These are phyloP conservation scores for Crithidia mellificae DNA, from an alignment of 208 protist genomes.

Conservation along the genomic window DNA sequence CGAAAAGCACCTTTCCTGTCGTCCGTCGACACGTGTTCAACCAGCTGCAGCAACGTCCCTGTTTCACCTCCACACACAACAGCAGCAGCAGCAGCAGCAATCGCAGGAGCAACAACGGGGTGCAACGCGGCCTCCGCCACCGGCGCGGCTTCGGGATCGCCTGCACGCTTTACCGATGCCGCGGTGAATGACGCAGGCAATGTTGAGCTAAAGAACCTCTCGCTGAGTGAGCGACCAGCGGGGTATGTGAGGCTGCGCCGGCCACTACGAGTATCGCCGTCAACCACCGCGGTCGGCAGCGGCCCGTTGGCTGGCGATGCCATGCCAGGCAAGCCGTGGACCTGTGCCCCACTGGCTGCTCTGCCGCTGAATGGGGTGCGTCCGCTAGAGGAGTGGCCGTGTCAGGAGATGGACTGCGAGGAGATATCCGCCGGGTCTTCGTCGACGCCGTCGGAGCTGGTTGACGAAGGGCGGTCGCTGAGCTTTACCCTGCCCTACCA, in stretches of 20 bases:
- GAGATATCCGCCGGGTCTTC: no score
- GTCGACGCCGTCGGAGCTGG: no score
- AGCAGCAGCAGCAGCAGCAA: neutral
- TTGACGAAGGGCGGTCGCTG: neutral
- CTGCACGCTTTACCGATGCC: neutral
- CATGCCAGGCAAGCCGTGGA: neutral
- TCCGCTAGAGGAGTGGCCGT: neutral
- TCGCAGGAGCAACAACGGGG: neutral
- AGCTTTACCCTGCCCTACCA: constrained; percentile 2
- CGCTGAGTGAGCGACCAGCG: neutral
- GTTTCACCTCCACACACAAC: no score
- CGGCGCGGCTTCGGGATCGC: neutral
- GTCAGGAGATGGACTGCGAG: neutral
- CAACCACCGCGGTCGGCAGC: neutral
- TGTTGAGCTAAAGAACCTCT: neutral
- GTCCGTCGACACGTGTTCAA: no score
- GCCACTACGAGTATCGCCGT: neutral
- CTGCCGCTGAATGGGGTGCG: neutral
- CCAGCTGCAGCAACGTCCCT: no score
- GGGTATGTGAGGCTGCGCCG: neutral
- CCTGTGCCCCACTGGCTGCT: neutral
- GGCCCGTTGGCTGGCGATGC: neutral
- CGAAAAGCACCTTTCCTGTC: no score
- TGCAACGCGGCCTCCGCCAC: neutral
- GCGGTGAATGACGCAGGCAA: neutral